Evolutionary conservation across 345 rosid species (phyloP).

Genomic region (Brassica juncea): DNA sequence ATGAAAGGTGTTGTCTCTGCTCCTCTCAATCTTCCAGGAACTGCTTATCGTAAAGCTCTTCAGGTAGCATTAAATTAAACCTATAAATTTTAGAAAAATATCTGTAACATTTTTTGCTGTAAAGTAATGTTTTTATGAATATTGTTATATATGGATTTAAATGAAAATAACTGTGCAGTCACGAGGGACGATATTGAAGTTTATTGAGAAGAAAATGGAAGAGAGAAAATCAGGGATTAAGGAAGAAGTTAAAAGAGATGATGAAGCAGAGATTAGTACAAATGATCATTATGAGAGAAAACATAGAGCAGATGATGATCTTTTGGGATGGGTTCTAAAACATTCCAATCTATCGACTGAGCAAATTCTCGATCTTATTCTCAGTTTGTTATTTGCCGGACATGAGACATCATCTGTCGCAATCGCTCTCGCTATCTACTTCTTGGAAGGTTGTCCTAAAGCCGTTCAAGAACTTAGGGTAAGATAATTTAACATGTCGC

Average conservation of each 20-base stretch:
- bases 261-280: slow-evolving; percentile 44
- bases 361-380: slow-evolving; percentile 86
- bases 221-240: slow-evolving; percentile 49
- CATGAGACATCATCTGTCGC: slow-evolving; percentile 96
- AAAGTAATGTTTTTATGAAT: not conserved
- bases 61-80: slow-evolving; percentile 49
- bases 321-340: slow-evolving; percentile 87
- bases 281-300: slow-evolving; percentile 39
- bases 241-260: slow-evolving; percentile 55
- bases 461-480: slow-evolving; percentile 78
- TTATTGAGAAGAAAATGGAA: slow-evolving; percentile 80
- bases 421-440: slow-evolving; percentile 84
- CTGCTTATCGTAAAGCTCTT: slow-evolving; percentile 83
- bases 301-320: slow-evolving; percentile 68
- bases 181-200: slow-evolving; percentile 75
- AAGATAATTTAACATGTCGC: slow-evolving; percentile 1
- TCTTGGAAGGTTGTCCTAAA: slow-evolving; percentile 70
- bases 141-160: not conserved
- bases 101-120: slow-evolving; percentile 10
- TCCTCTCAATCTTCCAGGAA: slow-evolving; percentile 91
- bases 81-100: not conserved
- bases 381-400: slow-evolving; percentile 91
- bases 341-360: slow-evolving; percentile 81
- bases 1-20: slow-evolving; percentile 98
- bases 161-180: slow-evolving; percentile 48